Conservation (phyloP, 2,329 filamentous ascomycete species). For the Fusarium zealandicum region DNA sequence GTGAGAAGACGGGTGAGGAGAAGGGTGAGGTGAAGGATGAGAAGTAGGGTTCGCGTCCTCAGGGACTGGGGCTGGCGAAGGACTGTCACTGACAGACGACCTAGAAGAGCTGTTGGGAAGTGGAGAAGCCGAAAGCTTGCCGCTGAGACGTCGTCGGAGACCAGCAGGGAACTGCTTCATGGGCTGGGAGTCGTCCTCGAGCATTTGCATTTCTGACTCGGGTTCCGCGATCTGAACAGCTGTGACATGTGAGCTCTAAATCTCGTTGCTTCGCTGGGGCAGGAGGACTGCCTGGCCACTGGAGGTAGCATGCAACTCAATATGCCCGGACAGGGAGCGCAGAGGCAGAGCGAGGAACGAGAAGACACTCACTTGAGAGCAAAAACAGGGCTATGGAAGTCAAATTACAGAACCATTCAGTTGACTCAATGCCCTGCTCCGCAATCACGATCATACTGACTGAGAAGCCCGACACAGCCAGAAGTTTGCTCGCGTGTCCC, state of each 20-base stretch:
- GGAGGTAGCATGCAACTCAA: background rate
- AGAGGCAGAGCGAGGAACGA: background rate
- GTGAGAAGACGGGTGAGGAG: constrained; percentile 29
- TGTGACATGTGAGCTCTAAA: constrained; percentile 38
- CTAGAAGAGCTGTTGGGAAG: constrained; percentile 51
- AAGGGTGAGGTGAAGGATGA: constrained; percentile 25
- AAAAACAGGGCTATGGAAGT: background rate
- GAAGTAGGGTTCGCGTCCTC: constrained; percentile 41
- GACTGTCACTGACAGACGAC: constrained; percentile 52
- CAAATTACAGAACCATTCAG: background rate
- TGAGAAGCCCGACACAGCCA: background rate
- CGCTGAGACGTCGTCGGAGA: constrained; percentile 46
- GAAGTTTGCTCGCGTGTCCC: background rate
- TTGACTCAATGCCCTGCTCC: background rate
- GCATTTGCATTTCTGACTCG: constrained; percentile 41
- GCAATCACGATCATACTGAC: background rate
- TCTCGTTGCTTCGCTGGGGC: background rate
- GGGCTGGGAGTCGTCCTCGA: constrained; percentile 45
- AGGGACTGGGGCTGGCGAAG: constrained; percentile 38
- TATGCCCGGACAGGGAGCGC: background rate
- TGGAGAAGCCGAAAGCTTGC: constrained; percentile 40
- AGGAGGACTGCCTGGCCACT: background rate
- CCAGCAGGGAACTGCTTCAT: constrained; percentile 45
- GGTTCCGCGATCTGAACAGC: constrained; percentile 68
- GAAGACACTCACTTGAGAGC: constrained; percentile 14